Evolutionary conservation across 306 rosid species (phyloP), one percentile per base, ranked within the genome.

Genomic region (Sicyos baderoa): DNA sequence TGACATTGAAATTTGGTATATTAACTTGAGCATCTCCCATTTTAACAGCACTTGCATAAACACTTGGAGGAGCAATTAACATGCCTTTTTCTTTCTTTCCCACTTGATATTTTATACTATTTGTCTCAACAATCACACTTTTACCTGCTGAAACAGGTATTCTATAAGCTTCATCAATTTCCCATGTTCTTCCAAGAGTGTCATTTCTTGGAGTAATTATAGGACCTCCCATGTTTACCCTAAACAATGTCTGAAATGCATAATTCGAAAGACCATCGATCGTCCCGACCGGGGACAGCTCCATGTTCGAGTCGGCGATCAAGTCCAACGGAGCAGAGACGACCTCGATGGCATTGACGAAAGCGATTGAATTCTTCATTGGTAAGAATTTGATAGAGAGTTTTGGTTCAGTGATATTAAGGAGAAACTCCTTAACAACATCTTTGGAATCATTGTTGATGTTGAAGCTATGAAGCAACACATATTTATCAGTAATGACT

Each of bases 381-480:
- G 86, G 86, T 1, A 77, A 1, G 79, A 83, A 79, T 16, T 75
- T 83, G 79, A 83, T 80, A 0, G 78, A 66, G 66, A 83, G 76
- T 61, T 75, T 74, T 9, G 83, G 84, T 10, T 83, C 82, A 5
- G 77, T 75, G 21, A 80, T 65, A 63, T 83, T 83, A 13, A 83
- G n/a, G 0, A 83, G 56, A 40, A 69, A 83, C 69, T 83, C 93
- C 69, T 85, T 87, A 29, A 85, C 63, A 64, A 85, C 75, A 11
- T 78, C 44, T 7, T 79, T 54, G 6, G 85, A 76, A 45, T n/a
- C 49, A 69, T 82, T 82, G 25, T 85, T 78, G 12, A 85, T 59
- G 71, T 76, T 87, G 57, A 85, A 87, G 25, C 81, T 81, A 12
- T 87, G 93, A 5, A 87, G 93, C 32, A 87, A 84, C n/a, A 81